Base-by-base conservation (phyloP, 2,329 filamentous ascomycete genomes). In the Paecilomyces fulvus region DNA sequence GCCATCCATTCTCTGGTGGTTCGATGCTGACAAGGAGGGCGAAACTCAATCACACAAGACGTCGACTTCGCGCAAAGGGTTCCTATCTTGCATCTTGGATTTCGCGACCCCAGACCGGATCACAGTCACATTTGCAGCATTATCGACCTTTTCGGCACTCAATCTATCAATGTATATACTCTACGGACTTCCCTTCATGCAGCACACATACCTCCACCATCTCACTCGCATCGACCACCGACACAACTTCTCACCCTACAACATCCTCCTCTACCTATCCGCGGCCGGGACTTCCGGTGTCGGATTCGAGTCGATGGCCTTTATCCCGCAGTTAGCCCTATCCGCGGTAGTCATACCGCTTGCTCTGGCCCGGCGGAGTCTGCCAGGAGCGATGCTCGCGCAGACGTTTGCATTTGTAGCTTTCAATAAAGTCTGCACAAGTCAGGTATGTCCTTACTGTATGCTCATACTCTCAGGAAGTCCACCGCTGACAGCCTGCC, bases 341-440 rank as follows among this genome's bases (percentile, higher is more conserved):
- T 89, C 89, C 0, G 85, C 89, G 11, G 64, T 95, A 10, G 77
- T 89, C 4, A 86, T 97, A 49, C 88, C 90, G 0, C 68, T 96
- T 1, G 79, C 81, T 1, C 75, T 96, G 20, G 89, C 90, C 14
- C 95, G 92, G 70, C 88, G 84, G 64, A 86, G 94, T 65, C 80
- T 99, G 0, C 81, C 92, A 0, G 83, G 85, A 0, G 87, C 89
- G 4, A 92, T 97, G 89, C 82, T 97, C 59, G 90, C 90, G 3
- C 94, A 99, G 74, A 97, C 94, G 0, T 96, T 96, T 74, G 90
- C 92, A 0, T 99, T 99, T 73, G 94, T 97, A 3, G 87, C 91
- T 0, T 97, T 97, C 65, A 99, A 99, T 77, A 99, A 99, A 77
- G 94, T 99, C 60, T 97, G 92, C 80, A 99, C 94, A 2, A 96